Evolutionary conservation across 495 filamentous ascomycete species (phyloP), one percentile per base, ranked within the genome.

Genomic region (Astrocystis sublimbata): DNA sequence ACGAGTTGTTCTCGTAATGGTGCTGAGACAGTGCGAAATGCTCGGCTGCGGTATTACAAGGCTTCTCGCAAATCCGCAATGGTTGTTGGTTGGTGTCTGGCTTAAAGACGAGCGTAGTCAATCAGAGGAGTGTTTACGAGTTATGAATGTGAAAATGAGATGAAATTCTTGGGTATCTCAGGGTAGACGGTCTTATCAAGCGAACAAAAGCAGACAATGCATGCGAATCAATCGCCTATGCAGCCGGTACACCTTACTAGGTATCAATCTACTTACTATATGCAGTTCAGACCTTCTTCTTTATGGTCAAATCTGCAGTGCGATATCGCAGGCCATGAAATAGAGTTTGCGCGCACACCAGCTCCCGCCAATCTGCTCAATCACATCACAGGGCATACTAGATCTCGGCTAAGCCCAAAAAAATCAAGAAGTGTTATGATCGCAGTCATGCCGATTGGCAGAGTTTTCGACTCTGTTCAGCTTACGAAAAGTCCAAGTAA

Each of bases 251-350:
- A n/a, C n/a, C n/a, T n/a, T n/a, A n/a, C n/a, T n/a, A n/a, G n/a
- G n/a, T n/a, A n/a, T 33, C 19, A 15, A 5, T 57, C 13, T 4
- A 51, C 10, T 57, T 15, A 24, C 17, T 35, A 1, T 9, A 21
- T n/a, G 17, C 9, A n/a, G n/a, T n/a, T 5, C 15, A 15, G 33
- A n/a, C 54, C 26, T 9, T 31, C 23, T 33, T 33, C 45, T 9
- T 43, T n/a, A 24, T 45, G 35, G 35, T 1, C 6, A 26, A 23
- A 45, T 7, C 8, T n/a, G 19, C 0, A 12, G 24, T 24, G 54
- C 54, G 54, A 57, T 57, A 57, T 57, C 54, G 54, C 54, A 57
- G 24, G 23, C n/a, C 35, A 56, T 17, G 23, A 43, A 45, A n/a
- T 45, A 40, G n/a, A 57, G 49, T 52, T 57, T 31, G 40, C 26